Evolutionary conservation across 2,329 filamentous ascomycete genomes (phyloP), one percentile per base, ranked within the genome.

Genomic region (Pseudocercospora pini-densiflorae): DNA sequence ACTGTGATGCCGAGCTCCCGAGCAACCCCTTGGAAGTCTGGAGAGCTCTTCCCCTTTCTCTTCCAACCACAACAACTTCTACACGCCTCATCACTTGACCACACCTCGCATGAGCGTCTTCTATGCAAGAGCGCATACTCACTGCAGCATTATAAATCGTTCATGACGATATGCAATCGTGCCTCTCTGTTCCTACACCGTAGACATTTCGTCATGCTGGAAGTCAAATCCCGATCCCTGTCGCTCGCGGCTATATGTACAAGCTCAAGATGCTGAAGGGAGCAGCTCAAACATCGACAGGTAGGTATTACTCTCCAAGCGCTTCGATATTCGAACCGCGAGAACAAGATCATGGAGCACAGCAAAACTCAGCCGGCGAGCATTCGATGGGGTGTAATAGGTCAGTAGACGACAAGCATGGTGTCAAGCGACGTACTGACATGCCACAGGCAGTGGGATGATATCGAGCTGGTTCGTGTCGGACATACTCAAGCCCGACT

Each of bases 401-500:
- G 36, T 40, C 36, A 40, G 36, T 40, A 5, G 5, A 16, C 14
- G 2, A 16, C 1, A 16, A 40, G 14, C 36, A n/a, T n/a, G 36
- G 16, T n/a, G 40, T 43, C 16, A 8, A n/a, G 40, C 3, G 19
- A 19, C 40, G n/a, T 27, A 2, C 55, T 51, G 7, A 49, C 2
- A 10, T 47, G 6, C 1, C 23, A 40, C 47, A 65, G 79, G 78
- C 45, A 82, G 81, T 0, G 82, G 82, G 16, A 72, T 79, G 54
- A 83, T 84, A 58, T 81, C 81, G 1, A 80, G 78, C 12, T 83
- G 81, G 81, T 83, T 84, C 67, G 80, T 83, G 0, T 70, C 71
- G 5, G 82, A 84, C 66, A 73, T 84, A 3, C 65, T 79, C 8
- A 70, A 81, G n/a, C 65, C 76, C 29, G 73, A 72, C 1, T 84